These are phyloP conservation scores for Aplosporella prunicola DNA, from an alignment of 2,329 filamentous ascomycete genomes.

Conservation along the genomic window DNA sequence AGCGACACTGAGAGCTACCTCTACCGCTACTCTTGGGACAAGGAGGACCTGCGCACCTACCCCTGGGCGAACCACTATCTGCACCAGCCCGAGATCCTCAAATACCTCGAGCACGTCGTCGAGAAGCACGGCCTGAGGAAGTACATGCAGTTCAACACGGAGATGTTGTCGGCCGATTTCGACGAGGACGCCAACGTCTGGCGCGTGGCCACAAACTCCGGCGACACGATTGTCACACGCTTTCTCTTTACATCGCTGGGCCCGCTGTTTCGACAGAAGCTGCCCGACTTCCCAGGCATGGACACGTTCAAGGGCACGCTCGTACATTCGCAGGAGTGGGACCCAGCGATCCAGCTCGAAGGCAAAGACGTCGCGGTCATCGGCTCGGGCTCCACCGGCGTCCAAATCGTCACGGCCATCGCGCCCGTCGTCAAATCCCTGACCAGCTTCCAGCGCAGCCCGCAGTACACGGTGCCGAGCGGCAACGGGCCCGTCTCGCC, in stretches of 20 bases:
- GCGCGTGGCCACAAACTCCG: conserved; percentile 20
- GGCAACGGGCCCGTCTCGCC: conserved; percentile 19
- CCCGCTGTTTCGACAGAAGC: conserved; percentile 22
- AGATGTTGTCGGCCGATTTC: conserved; percentile 25
- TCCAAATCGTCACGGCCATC: conserved; percentile 21
- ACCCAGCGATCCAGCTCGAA: conserved; percentile 1
- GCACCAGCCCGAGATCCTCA: conserved; percentile 24
- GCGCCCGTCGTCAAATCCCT: conserved; percentile 17
- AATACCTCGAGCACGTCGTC: conserved; percentile 26
- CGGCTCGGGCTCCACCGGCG: conserved; percentile 21
- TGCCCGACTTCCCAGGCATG: conserved; percentile 27
- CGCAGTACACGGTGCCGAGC: conserved; percentile 29
- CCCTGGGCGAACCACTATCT: conserved; percentile 30
- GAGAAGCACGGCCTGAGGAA: conserved; percentile 25
- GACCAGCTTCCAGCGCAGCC: conserved; percentile 18
- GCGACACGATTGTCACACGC: conserved; percentile 13
- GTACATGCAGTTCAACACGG: conserved; percentile 34
- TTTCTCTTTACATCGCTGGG: conserved; percentile 27
- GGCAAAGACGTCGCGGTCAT: conserved; percentile 18
- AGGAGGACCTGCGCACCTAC: conserved; percentile 24
- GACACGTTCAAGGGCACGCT: conserved; percentile 24
- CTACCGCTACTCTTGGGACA: conserved; percentile 26
- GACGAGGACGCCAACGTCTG: conserved; percentile 23
- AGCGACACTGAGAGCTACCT: conserved; percentile 13
- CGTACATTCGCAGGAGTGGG: conserved; percentile 19